These are phyloP conservation scores for Torulaspora maleeae DNA, from an alignment of 805 yeast species.

Conservation along the genomic window DNA sequence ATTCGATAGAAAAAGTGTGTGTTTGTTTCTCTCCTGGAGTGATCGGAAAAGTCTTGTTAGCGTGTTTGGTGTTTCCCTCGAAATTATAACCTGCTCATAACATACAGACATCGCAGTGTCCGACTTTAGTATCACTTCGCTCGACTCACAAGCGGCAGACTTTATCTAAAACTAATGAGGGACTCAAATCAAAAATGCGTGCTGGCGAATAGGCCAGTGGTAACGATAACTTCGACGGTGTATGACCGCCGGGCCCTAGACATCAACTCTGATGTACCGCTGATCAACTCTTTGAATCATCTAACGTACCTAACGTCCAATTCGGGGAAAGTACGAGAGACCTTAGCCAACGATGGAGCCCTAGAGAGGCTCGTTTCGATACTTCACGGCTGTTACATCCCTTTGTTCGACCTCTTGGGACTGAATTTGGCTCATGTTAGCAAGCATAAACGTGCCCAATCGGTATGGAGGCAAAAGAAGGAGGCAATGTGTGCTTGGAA, in stretches of 20 bases:
- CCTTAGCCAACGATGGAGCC: conserved; percentile 86
- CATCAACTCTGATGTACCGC: conserved; percentile 81
- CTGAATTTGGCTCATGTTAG: conserved; percentile 19
- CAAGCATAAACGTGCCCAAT: conserved; percentile 19
- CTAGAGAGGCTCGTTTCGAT: conserved; percentile 82
- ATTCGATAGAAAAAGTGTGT: background rate
- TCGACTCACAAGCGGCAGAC: background rate
- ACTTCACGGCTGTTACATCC: conserved; percentile 66
- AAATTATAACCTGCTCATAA: background rate
- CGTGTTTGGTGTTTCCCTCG: background rate
- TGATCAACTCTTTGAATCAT: conserved; percentile 87
- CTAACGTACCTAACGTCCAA: conserved; percentile 82
- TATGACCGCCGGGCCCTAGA: conserved; percentile 92
- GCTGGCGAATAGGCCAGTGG: conserved; percentile 82
- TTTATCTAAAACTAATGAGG: conserved; percentile 51
- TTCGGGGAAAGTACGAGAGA: conserved; percentile 84
- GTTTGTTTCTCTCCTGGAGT: background rate
- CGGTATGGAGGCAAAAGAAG: conserved; percentile 34
- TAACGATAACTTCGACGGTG: conserved; percentile 78
- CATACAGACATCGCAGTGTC: background rate
- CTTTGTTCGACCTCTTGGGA: conserved; percentile 20
- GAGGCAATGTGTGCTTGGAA: conserved; percentile 81
- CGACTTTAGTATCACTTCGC: background rate
- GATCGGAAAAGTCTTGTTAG: background rate
- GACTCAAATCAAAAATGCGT: conserved; percentile 82